A percentile compares a stretch with the other conserved stretches of the same genome.
phyloP scores from a whole-genome alignment of 768 basidiomycete species.

The Boletus barrowsii region DNA sequence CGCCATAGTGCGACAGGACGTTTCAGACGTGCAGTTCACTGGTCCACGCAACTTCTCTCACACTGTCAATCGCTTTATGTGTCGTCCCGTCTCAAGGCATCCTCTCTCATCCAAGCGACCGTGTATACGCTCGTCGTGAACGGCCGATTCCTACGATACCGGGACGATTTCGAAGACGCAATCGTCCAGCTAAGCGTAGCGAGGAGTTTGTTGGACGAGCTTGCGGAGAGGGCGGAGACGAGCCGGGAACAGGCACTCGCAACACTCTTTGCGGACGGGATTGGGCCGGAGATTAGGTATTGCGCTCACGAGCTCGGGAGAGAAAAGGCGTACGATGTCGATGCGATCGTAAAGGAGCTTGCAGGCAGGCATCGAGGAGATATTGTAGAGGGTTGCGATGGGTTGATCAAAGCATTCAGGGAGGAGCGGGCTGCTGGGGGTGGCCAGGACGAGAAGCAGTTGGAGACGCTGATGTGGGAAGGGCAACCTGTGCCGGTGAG shows the following conservation, averaged over 20 bases:
- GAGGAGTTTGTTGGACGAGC: slow-evolving; percentile 64
- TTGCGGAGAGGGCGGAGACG: slow-evolving; percentile 60
- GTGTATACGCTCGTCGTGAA: slow-evolving; percentile 79
- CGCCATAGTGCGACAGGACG: slow-evolving; percentile 76
- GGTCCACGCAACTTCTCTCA: slow-evolving; percentile 74
- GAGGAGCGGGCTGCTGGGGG: slow-evolving; percentile 38
- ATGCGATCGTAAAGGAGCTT: slow-evolving; percentile 66
- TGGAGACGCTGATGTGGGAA: slow-evolving; percentile 72
- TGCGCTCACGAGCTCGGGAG: slow-evolving; percentile 87
- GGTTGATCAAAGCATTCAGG: slow-evolving; percentile 49
- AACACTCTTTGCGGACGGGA: slow-evolving; percentile 77
- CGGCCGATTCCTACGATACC: slow-evolving; percentile 78
- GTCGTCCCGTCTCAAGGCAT: slow-evolving; percentile 49
- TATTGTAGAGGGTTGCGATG: slow-evolving; percentile 63
- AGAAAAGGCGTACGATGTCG: slow-evolving; percentile 76
- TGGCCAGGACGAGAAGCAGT: slow-evolving; percentile 47
- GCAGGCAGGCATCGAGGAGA: slow-evolving; percentile 53
- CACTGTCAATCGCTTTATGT: slow-evolving; percentile 65
- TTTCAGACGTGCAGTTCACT: slow-evolving; percentile 75
- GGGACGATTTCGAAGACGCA: slow-evolving; percentile 72
- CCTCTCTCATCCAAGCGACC: slow-evolving; percentile 63
- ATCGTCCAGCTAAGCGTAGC: slow-evolving; percentile 77
- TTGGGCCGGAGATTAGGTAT: slow-evolving; percentile 88
- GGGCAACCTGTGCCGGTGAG: slow-evolving; percentile 80
- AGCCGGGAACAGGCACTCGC: slow-evolving; percentile 88